A percentile compares a stretch with the other conserved stretches of the same genome.
These are phyloP conservation scores for Myxozyma melibiosi DNA, from an alignment of 805 yeast genomes.

Conservation along the genomic window DNA sequence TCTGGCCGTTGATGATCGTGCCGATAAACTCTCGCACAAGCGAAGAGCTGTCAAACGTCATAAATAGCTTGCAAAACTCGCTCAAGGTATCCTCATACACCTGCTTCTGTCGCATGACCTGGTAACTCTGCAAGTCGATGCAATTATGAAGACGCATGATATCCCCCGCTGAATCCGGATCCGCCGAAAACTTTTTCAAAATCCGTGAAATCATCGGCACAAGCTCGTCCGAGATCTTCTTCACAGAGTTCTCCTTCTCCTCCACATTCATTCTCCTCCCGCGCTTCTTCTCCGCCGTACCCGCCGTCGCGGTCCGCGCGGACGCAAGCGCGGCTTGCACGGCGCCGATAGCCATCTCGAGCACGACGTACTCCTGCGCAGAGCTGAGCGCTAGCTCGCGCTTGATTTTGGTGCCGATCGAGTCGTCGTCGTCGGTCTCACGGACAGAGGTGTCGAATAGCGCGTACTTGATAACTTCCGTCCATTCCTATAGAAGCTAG, in stretches of 20 bases:
- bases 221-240: conserved; percentile 19
- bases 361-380: conserved; percentile 18
- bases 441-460: conserved; percentile 19
- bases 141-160: conserved; percentile 33
- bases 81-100: conserved; percentile 37
- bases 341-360: conserved; percentile 28
- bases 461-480: conserved; percentile 20
- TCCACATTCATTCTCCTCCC: not conserved
- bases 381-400: conserved; percentile 14
- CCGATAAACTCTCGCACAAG: conserved; percentile 19
- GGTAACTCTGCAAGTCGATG: conserved; percentile 34
- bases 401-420: conserved; percentile 7
- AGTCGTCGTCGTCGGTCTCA: conserved; percentile 5
- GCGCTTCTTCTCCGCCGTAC: not conserved
- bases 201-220: conserved; percentile 33
- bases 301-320: not conserved
- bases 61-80: conserved; percentile 10
- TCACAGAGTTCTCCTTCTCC: conserved; percentile 9
- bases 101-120: conserved; percentile 30
- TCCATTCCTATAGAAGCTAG: conserved; percentile 5
- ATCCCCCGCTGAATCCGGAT: conserved; percentile 32
- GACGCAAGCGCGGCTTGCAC: conserved; percentile 6
- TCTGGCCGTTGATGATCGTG: conserved; percentile 17
- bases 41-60: conserved; percentile 9
- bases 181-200: conserved; percentile 35